Base-by-base conservation (phyloP, 768 basidiomycete genomes). In the Macrolepiota albuminosa region DNA sequence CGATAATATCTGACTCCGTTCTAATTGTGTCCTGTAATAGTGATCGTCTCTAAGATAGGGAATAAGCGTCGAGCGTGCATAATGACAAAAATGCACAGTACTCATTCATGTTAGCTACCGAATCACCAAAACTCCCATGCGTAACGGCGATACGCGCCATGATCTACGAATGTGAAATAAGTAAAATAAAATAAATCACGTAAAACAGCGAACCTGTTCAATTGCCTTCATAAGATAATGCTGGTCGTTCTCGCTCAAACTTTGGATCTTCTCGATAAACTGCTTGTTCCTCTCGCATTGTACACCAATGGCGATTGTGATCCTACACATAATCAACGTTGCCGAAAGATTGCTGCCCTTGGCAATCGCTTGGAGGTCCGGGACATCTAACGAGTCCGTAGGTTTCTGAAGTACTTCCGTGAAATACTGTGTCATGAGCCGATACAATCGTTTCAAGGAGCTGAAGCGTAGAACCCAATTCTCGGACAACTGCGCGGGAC, bases 181-280 rank as follows among this genome's bases (percentile, higher is more conserved):
- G 42, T 39, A 34, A 37, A 6, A 34, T 39, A 16, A 18, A 52
- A 24, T 43, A 54, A 11, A 48, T 47, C n/a, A 16, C 5, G 18
- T 16, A 36, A 4, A 56, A 43, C 36, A 40, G 71, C 81, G 56
- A 60, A 92, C 94, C 80, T 92, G 89, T 72, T 97, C 95, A 60
- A 97, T 96, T 43, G 92, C 90, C 72, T 84, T 88, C 95, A 97
- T 98, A 56, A 97, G 76, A 68, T 85, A 80, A 70, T 93, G 91
- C 74, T 97, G 95, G 68, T 94, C 87, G 18, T 75, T 80, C 72
- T 96, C 90, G 61, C 84, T 88, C 62, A 97, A 72, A 2, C 83
- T 81, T 67, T 95, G 94, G 39, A 98, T 98, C 73, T 85, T 89
- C 69, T 85, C 87, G 61, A 98, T 94, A 64, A 95, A 89, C 63